Conservation (phyloP, 2,329 filamentous ascomycete genomes). For the Apiospora malaysiana region DNA sequence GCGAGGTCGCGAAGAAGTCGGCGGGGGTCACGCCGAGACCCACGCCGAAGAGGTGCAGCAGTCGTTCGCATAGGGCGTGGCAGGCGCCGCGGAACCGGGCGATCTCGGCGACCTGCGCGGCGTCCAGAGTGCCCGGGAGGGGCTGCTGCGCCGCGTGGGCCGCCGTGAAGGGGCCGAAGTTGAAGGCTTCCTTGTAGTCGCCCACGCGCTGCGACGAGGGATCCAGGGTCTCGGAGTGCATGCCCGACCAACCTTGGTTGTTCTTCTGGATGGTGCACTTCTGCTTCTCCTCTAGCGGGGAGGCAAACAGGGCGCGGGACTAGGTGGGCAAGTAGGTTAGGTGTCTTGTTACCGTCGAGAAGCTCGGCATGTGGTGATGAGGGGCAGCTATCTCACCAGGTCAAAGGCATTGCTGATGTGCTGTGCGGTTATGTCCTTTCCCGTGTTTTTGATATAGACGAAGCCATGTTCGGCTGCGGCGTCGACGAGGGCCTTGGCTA, state of each 20-base stretch:
- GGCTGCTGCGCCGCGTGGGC: slow-evolving; percentile 77
- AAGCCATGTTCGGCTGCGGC: slow-evolving; percentile 87
- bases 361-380: background rate
- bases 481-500: slow-evolving; percentile 74
- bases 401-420: slow-evolving; percentile 76
- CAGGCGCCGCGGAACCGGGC: slow-evolving; percentile 73
- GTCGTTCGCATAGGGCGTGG: slow-evolving; percentile 71
- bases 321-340: slow-evolving; percentile 38
- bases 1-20: slow-evolving; percentile 61
- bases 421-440: slow-evolving; percentile 67
- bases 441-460: slow-evolving; percentile 82
- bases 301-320: slow-evolving; percentile 76
- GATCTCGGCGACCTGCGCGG: slow-evolving; percentile 63
- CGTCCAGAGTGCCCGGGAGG: slow-evolving; percentile 68
- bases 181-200: slow-evolving; percentile 88
- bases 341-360: background rate
- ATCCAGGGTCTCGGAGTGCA: slow-evolving; percentile 89
- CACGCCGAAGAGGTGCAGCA: slow-evolving; percentile 79
- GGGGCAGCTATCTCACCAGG: slow-evolving; percentile 57
- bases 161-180: slow-evolving; percentile 79
- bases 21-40: slow-evolving; percentile 69
- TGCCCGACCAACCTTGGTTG: slow-evolving; percentile 88
- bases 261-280: slow-evolving; percentile 76
- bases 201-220: slow-evolving; percentile 81
- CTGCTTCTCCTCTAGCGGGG: slow-evolving; percentile 74